Conservation (phyloP, 768 basidiomycete species). For the Kwoniella botswanensis region DNA sequence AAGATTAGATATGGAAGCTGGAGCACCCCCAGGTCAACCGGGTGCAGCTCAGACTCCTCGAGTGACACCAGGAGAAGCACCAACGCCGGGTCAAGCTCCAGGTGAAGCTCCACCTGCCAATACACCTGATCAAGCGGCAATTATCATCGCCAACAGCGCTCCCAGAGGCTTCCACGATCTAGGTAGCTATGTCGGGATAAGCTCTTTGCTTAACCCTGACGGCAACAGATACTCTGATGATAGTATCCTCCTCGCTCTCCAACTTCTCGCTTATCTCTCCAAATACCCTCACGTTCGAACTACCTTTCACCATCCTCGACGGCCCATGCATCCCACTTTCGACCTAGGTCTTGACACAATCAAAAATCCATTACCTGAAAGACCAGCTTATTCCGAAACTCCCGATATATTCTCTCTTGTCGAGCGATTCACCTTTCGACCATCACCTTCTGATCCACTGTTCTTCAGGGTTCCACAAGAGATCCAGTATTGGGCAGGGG, state of each 20-base stretch:
- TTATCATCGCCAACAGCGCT: conserved; percentile 57
- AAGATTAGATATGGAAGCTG: conserved; percentile 57
- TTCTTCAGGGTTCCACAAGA: conserved; percentile 76
- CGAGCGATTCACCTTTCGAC: conserved; percentile 93
- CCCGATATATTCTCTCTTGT: conserved; percentile 92
- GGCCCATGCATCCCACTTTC: conserved; percentile 56
- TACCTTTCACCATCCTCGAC: conserved; percentile 82
- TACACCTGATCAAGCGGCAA: conserved; percentile 39
- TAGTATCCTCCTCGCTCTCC: conserved; percentile 85
- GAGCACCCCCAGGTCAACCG: conserved; percentile 87
- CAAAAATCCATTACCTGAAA: conserved; percentile 47
- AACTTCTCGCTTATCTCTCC: conserved; percentile 92
- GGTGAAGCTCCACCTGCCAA: conserved; percentile 21
- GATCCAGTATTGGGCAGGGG: conserved; percentile 98
- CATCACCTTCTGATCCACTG: conserved; percentile 78
- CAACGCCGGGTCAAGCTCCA: conserved; percentile 25
- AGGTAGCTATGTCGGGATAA: conserved; percentile 50
- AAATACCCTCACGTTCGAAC: conserved; percentile 97
- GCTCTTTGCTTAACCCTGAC: conserved; percentile 45
- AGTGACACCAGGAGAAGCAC: conserved; percentile 36
- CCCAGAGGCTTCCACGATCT: conserved; percentile 57
- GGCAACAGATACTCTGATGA: conserved; percentile 77
- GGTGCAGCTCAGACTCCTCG: conserved; percentile 64
- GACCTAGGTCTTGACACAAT: conserved; percentile 34
- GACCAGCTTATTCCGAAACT: conserved; percentile 53